Conservation (phyloP, 2,329 filamentous ascomycete genomes). For the Aschersonia sp. region DNA sequence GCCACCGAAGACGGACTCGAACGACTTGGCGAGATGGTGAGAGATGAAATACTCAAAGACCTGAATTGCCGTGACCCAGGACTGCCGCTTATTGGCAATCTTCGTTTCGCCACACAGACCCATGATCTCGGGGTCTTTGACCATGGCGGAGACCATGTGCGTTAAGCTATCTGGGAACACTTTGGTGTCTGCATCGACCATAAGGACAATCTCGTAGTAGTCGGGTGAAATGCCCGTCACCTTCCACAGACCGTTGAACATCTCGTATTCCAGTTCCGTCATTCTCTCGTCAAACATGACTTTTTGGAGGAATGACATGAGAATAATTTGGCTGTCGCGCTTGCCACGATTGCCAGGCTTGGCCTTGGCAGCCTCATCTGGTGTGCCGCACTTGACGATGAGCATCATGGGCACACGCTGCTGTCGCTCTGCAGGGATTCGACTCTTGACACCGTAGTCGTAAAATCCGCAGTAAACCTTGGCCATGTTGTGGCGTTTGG, state of each 20-base stretch:
- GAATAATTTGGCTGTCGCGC: conserved; percentile 95
- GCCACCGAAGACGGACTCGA: conserved; percentile 97
- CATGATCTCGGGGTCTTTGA: conserved; percentile 98
- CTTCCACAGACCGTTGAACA: conserved; percentile 99
- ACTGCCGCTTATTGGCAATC: conserved; percentile 94
- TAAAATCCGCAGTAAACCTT: conserved; percentile 98
- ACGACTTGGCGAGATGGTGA: conserved; percentile 90
- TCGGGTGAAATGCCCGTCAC: conserved; percentile 96
- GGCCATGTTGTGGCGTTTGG: conserved; percentile 98
- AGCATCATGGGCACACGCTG: conserved; percentile 97
- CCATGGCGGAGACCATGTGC: conserved; percentile 98
- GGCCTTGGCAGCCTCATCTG: conserved; percentile 62
- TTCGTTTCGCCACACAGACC: conserved; percentile 97
- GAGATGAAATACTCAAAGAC: conserved; percentile 99
- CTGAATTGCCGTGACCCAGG: conserved; percentile 95
- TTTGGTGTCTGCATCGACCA: conserved; percentile 98
- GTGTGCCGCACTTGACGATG: conserved; percentile 89
- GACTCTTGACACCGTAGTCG: conserved; percentile 74
- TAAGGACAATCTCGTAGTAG: conserved; percentile 94
- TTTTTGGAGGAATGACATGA: conserved; percentile 99
- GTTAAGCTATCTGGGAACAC: conserved; percentile 97
- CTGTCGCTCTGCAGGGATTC: conserved; percentile 73
- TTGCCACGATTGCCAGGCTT: conserved; percentile 98
- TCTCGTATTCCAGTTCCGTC: conserved; percentile 98
- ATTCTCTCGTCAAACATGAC: conserved; percentile 99